A percentile compares a stretch with the other conserved stretches of the same genome.
phyloP scores from a whole-genome alignment of 2,329 filamentous ascomycete genomes.

The Claviceps quebecensis region DNA sequence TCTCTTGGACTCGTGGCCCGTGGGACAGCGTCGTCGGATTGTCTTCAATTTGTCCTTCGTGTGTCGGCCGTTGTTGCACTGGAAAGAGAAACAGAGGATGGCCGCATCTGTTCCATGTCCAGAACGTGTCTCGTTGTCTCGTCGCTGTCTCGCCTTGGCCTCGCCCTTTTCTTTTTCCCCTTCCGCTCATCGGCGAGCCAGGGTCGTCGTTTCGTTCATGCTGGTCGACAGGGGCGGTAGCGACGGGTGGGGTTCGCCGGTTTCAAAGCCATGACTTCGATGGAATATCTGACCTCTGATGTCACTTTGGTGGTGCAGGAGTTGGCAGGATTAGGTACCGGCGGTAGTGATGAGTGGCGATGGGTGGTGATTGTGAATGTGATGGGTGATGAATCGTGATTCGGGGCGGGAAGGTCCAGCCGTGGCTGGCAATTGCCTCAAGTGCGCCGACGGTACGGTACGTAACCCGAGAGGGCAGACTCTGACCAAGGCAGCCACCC shows the following conservation, averaged over 20 bases:
- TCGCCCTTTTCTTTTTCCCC: not conserved
- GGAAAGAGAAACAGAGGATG: not conserved
- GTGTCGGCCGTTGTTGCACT: no score
- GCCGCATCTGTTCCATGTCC: not conserved
- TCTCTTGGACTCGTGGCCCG: no score
- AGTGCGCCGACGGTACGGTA: no score
- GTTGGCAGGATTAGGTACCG: not conserved
- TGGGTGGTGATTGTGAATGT: no score
- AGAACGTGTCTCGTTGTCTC: not conserved
- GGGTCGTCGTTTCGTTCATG: not conserved
- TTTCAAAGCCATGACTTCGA: not conserved
- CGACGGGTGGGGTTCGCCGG: not conserved
- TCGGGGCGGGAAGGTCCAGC: not conserved
- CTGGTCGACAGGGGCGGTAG: not conserved
- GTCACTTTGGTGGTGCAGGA: conserved; percentile 1
- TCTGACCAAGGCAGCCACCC: no score
- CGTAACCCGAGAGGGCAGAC: no score
- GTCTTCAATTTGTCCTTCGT: no score
- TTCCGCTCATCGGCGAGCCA: not conserved
- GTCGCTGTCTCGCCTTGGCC: not conserved
- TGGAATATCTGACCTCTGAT: not conserved
- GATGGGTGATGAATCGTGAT: no score
- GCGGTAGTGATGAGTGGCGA: not conserved
- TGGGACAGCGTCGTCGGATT: not conserved
- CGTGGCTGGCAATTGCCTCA: not conserved